Evolutionary conservation across 148 eudicot genomes (phyloP), one percentile per base, ranked within the genome.

Genomic region (Polygonum aviculare): DNA sequence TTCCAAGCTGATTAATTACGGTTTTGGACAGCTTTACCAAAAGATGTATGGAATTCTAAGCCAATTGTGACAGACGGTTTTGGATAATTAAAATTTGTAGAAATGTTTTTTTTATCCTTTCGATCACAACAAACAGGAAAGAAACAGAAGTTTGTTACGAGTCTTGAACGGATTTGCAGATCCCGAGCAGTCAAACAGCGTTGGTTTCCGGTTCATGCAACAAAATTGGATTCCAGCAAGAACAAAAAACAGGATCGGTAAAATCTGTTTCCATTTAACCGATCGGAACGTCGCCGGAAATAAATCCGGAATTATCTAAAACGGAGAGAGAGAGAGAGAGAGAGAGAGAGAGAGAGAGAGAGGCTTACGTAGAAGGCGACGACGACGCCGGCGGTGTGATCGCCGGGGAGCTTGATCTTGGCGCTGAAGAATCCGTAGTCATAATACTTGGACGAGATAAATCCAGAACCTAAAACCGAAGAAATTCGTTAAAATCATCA

Each of bases 361-460:
- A 75, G 31, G 83, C 93, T 86, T 84, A 91, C 98, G 72, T 91
- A 93, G 69, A 93, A 93, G 4, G 98, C 98, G 4, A 93, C 96
- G 35, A 88, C 92, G 54, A 93, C 86, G 6, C 96, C 98, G 51
- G 98, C 98, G 5, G 98, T 87, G 77, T 93, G 81, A 70, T 82
- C 75, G 0, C 86, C 84, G 0, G 96, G 98, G 78, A 93, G 79
- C 77, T 89, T 91, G 75, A 93, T 93, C 41, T 73, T 91, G 11
- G 98, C 85, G 78, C 98, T 91, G 78, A 93, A 93, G 74, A 93
- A 90, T 21, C 94, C 96, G 62, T 93, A 86, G 71, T 86, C 90
- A 78, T 93, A 93, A 69, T 93, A 93, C 51, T 90, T 89, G 0
- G 96, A 81, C 12, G 98, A 93, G 50, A 93, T 91, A 41, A 93